A percentile compares a stretch with the other conserved stretches of the same genome.
These are phyloP conservation scores for Stephania japonica DNA, from an alignment of 164 flowering plant species.

Conservation along the genomic window DNA sequence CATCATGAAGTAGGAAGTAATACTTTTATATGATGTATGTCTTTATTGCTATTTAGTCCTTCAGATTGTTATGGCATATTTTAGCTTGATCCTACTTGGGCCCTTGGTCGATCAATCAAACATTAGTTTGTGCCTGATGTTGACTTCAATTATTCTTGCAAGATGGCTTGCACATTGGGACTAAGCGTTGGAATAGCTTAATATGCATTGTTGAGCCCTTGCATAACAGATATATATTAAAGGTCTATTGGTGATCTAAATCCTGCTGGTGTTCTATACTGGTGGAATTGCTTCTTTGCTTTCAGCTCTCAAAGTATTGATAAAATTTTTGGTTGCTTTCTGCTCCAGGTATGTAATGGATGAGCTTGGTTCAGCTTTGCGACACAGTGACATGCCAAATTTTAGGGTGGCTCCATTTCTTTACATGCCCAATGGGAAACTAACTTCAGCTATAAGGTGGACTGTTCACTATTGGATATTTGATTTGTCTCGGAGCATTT, in stretches of 20 bases:
- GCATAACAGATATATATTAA: too few relatives aligned
- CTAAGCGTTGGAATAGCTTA: too few relatives aligned
- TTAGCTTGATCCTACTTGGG: neutral
- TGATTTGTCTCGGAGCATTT: neutral
- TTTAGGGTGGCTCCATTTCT: slow-evolving; percentile 91
- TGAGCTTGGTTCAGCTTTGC: slow-evolving; percentile 94
- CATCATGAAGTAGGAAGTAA: neutral
- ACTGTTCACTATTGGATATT: slow-evolving; percentile 13
- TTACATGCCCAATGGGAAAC: slow-evolving; percentile 84
- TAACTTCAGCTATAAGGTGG: slow-evolving; percentile 84
- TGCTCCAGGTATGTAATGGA: slow-evolving; percentile 88
- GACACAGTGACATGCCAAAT: slow-evolving; percentile 90
- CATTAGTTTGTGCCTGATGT: too few relatives aligned
- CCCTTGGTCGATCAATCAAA: neutral
- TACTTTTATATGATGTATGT: neutral
- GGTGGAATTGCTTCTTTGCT: too few relatives aligned
- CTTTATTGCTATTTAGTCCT: neutral
- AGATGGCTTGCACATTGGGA: too few relatives aligned
- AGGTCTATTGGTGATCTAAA: too few relatives aligned
- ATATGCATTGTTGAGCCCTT: too few relatives aligned
- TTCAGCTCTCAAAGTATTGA: too few relatives aligned
- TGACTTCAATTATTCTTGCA: neutral
- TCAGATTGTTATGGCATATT: neutral
- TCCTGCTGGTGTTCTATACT: too few relatives aligned
- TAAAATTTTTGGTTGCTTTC: slow-evolving; percentile 10